Evolutionary conservation across 73 alveolate genomes (phyloP), one percentile per base, ranked within the genome.

Genomic region (Tetrahymena malaccensis): DNA sequence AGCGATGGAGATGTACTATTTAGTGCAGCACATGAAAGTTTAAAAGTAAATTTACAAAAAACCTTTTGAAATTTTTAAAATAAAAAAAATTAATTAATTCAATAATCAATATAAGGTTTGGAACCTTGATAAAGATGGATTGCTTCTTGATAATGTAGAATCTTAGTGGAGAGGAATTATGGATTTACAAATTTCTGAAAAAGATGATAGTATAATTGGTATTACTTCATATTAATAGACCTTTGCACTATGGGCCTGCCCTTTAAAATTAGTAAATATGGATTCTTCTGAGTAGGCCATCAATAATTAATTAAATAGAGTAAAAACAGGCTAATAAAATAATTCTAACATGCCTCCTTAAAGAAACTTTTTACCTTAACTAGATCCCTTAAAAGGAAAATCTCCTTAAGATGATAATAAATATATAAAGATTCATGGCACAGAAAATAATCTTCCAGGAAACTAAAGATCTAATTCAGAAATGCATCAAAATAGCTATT

Each of bases 101-200:
- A n/a, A n/a, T n/a, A n/a, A n/a, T n/a, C n/a, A n/a, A 35, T 10
- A 56, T 1, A 7, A 70, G 89, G 89, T 70, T 1, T 95, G 97
- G 97, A 94, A 95, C 93, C 55, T 95, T 9, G 97, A 95, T 85
- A 89, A 85, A 37, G 95, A 95, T 50, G 58, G 94, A 17, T 89
- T 50, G 34, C 55, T 95, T 22, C 84, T 95, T 37, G 97, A 95
- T 95, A 95, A 95, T 50, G 94, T 95, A 35, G 97, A 95, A n/a
- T 85, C 95, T 34, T 55, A 58, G 31, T 95, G 97, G 97, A 95
- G 97, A 93, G 97, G 97, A 21, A 94, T 95, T 3, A 22, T 43
- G 38, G 97, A 95, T 93, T 25, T 95, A n/a, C 19, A 70, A n/a
- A 70, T 70, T n/a, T 70, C 89, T 25, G 89, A 70, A 9, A 31